Evolutionary conservation across 2,329 filamentous ascomycete species (phyloP).

Genomic region (Talaromyces funiculosus): DNA sequence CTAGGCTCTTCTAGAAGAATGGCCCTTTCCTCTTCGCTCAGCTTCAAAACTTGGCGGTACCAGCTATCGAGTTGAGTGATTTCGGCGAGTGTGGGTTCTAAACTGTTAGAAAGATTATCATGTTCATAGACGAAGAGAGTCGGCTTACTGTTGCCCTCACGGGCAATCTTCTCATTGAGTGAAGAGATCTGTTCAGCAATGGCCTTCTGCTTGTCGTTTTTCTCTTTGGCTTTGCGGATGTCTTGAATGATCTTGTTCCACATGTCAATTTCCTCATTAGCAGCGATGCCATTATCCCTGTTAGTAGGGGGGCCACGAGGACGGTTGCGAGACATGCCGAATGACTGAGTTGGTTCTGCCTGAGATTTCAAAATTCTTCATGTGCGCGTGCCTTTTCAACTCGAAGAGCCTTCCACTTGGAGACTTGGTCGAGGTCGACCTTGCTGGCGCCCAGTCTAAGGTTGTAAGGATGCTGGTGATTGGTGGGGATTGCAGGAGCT

Average conservation of each 20-base stretch:
- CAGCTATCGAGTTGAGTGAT: slow-evolving; percentile 42
- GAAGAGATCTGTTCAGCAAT: slow-evolving; percentile 37
- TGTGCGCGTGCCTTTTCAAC: slow-evolving; percentile 18
- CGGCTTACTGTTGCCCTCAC: slow-evolving; percentile 38
- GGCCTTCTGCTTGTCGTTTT: slow-evolving; percentile 37
- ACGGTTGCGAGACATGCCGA: slow-evolving; percentile 38
- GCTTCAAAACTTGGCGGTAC: slow-evolving; percentile 43
- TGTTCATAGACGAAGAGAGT: background rate
- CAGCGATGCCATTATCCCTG: slow-evolving; percentile 39
- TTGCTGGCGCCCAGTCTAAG: slow-evolving; percentile 23
- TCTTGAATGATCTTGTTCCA: slow-evolving; percentile 42
- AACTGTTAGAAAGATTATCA: background rate
- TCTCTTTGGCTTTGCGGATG: slow-evolving; percentile 39
- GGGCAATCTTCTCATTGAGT: slow-evolving; percentile 41
- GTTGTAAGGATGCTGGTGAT: slow-evolving; percentile 1
- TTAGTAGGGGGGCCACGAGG: slow-evolving; percentile 32
- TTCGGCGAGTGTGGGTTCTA: slow-evolving; percentile 35
- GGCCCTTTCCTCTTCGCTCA: slow-evolving; percentile 45
- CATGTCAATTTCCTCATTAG: slow-evolving; percentile 42
- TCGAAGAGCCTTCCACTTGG: slow-evolving; percentile 25
- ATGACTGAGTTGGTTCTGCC: background rate
- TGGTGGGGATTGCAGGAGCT: background rate
- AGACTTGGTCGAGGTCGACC: slow-evolving; percentile 19
- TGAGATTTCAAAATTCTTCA: background rate
- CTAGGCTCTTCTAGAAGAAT: slow-evolving; percentile 46